These are phyloP conservation scores for Corrigiola litoralis DNA, from an alignment of 179 eudicot genomes.

Conservation along the genomic window DNA sequence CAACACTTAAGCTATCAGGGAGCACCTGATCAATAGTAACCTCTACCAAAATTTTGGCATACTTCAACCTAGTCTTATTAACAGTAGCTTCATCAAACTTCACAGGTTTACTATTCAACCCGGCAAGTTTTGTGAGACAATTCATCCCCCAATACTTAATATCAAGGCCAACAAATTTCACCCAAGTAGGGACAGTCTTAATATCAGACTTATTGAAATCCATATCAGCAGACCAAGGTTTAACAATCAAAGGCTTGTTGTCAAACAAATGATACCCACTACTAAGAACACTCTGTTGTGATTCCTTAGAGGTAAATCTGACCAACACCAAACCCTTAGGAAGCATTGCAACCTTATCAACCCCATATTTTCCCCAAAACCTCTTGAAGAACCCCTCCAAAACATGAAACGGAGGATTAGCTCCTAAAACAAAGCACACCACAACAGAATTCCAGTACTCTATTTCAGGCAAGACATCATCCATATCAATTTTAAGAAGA, in stretches of 20 bases:
- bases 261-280: not conserved
- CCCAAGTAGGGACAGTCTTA: not conserved
- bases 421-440: not conserved
- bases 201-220: not conserved
- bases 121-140: not conserved
- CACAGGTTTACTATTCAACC: not conserved
- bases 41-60: not conserved
- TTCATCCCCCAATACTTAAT: not conserved
- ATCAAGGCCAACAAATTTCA: not conserved
- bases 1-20: not conserved
- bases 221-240: not conserved
- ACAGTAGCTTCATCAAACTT: not conserved
- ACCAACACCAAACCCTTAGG: not conserved
- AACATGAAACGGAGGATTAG: not conserved
- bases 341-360: not conserved
- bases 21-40: not conserved
- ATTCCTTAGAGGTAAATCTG: not conserved
- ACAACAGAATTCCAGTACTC: not conserved
- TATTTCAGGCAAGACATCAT: not conserved
- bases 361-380: not conserved
- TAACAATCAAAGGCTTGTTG: not conserved
- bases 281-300: not conserved
- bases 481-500: not conserved
- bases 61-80: not conserved
- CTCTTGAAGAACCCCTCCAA: not conserved